These are phyloP conservation scores for Dictyostelium citrinum DNA, from an alignment of 78 protist genomes.

Conservation along the genomic window DNA sequence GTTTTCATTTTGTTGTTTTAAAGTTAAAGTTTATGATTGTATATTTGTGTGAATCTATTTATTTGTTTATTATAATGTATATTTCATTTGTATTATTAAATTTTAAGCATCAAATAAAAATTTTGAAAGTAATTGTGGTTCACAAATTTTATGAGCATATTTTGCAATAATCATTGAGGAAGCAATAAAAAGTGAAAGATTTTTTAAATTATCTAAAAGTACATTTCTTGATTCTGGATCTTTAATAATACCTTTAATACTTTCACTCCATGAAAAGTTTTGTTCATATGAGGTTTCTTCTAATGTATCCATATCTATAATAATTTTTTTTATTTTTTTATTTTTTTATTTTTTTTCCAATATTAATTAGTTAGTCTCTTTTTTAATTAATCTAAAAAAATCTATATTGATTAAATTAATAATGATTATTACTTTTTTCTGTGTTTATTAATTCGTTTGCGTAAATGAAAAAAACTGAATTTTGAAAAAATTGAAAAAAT, in stretches of 20 bases:
- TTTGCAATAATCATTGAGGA: background rate
- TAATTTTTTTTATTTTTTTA: no score
- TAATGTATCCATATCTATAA: no score
- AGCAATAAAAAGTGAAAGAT: background rate
- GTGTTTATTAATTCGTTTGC: background rate
- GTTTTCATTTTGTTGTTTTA: background rate
- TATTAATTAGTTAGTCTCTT: no score
- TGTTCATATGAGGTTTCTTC: background rate
- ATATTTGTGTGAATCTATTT: background rate
- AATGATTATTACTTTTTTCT: no score
- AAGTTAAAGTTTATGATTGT: background rate
- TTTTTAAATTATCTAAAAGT: background rate
- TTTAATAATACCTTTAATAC: background rate
- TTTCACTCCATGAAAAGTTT: background rate
- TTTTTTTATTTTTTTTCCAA: no score
- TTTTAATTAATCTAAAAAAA: no score
- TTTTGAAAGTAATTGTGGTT: background rate
- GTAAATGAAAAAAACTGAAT: background rate
- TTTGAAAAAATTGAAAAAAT: background rate
- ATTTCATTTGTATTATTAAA: background rate
- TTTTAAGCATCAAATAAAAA: background rate
- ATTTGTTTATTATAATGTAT: background rate
- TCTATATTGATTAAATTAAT: no score
- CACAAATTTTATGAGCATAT: background rate
- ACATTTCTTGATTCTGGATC: slow-evolving; percentile 10